Evolutionary conservation across 2,329 filamentous ascomycete species (phyloP), one percentile per base, ranked within the genome.

Genomic region (Sarocladium brachiariae): DNA sequence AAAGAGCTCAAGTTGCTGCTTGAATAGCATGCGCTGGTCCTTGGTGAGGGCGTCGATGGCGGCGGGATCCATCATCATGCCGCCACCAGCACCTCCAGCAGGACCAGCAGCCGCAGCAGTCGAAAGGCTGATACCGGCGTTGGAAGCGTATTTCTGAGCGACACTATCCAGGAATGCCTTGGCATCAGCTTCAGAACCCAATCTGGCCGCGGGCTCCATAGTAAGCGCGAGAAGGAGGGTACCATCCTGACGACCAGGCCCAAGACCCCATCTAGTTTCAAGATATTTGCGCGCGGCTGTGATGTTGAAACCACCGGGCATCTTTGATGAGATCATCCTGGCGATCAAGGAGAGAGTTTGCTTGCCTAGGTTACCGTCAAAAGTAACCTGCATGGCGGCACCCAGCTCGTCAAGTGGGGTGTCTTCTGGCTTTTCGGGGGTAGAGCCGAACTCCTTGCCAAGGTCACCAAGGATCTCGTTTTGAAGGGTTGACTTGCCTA

Each of bases 51-150:
- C 93, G 66, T 99, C 93, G 56, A 99, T 86, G 50, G 93, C 93
- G 34, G 92, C 93, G 8, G 93, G 93, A 63, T 99, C 93, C 91
- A 99, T 97, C 89, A 99, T 96, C 93, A 99, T 97, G 65, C 91
- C 92, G 57, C 81, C 87, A 51, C 77, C 80, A 52, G 76, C 81
- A 54, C 81, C 86, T 54, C 79, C 86, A 50, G 83, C 86, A 54
- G 80, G 80, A 56, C 89, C 89, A 54, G 84, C 86, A 49, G 86
- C 81, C 23, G 88, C 79, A 24, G 86, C 83, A 6, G 87, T 83
- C 4, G 90, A 86, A 53, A 99, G 73, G 66, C 76, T 95, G 68
- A 99, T 84, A 54, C 93, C 93, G 41, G 87, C 85, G 54, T 81
- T 83, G 24, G 82, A 71, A 48, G 93, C 92, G 65, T 97, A 97